These are phyloP conservation scores for Diutina siamensis DNA, from an alignment of 1,139 yeast genomes.

Conservation along the genomic window DNA sequence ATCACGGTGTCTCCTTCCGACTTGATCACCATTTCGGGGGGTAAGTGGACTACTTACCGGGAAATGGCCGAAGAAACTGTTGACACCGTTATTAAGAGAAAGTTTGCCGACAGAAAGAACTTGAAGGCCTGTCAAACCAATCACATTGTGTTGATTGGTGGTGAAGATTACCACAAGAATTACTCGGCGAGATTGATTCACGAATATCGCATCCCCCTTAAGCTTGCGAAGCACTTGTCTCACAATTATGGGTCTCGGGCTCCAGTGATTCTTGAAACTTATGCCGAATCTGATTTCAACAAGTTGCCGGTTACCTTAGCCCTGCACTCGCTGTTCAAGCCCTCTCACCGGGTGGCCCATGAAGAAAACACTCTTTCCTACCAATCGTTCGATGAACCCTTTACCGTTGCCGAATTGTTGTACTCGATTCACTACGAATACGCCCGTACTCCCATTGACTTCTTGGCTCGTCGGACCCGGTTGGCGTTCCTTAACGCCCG, in stretches of 20 bases:
- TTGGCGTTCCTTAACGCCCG: conserved; percentile 85
- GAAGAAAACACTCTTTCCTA: conserved; percentile 28
- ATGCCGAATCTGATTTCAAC: conserved; percentile 39
- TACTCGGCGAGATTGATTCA: conserved; percentile 75
- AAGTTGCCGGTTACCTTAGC: conserved; percentile 56
- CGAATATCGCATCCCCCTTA: conserved; percentile 61
- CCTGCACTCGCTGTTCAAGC: conserved; percentile 22
- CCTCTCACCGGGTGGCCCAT: conserved; percentile 23
- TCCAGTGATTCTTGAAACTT: conserved; percentile 61
- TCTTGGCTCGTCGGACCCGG: conserved; percentile 88
- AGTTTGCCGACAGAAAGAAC: conserved; percentile 22
- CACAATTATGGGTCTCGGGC: conserved; percentile 88
- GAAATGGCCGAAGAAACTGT: conserved; percentile 97
- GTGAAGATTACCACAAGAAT: conserved; percentile 53
- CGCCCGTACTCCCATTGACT: conserved; percentile 79
- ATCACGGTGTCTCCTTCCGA: conserved; percentile 63
- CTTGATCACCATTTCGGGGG: conserved; percentile 85
- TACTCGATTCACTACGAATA: conserved; percentile 79
- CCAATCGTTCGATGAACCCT: conserved; percentile 67
- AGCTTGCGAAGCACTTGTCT: conserved; percentile 73
- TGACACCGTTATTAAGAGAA: conserved; percentile 52
- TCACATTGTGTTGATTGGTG: conserved; percentile 61
- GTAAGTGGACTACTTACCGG: conserved; percentile 97
- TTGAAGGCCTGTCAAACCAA: conserved; percentile 54
- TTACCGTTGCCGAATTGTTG: conserved; percentile 82